Conservation (phyloP, 345 rosid species). For the Acer campestre region DNA sequence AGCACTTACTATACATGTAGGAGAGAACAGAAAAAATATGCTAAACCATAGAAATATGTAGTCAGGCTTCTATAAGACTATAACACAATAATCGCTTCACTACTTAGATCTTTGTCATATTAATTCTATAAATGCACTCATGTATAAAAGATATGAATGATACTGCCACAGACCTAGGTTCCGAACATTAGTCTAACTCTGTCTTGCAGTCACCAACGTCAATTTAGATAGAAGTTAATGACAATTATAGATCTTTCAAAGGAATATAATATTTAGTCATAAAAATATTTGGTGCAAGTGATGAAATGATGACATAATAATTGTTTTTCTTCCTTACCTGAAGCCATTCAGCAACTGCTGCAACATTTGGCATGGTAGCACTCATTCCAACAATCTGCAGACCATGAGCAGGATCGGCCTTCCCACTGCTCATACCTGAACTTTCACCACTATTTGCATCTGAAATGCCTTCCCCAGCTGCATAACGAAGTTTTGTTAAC, state of each 20-base stretch:
- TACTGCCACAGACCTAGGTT: neutral
- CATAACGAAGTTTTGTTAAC: conserved; percentile 96
- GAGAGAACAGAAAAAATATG: neutral
- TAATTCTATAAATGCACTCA: neutral
- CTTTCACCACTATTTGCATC: conserved; percentile 86
- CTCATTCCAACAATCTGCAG: conserved; percentile 99
- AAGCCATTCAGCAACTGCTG: conserved; percentile 98
- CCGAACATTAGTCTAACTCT: neutral
- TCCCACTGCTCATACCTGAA: conserved; percentile 80
- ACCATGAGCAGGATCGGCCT: conserved; percentile 79
- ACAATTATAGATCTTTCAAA: conserved; percentile 4
- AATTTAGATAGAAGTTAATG: neutral
- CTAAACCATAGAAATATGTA: neutral
- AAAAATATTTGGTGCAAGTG: neutral
- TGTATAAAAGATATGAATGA: neutral
- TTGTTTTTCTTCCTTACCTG: conserved; percentile 58
- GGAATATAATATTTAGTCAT: conserved; percentile 12
- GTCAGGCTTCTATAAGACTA: neutral
- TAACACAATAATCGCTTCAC: neutral
- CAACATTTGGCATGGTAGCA: conserved; percentile 98
- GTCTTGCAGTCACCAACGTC: neutral
- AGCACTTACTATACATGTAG: neutral
- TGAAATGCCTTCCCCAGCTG: conserved; percentile 87
- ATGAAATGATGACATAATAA: conserved; percentile 13
- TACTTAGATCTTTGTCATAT: neutral